phyloP scores from a whole-genome alignment of 176 grass and related monocot species.

The Triticum monococcum region DNA sequence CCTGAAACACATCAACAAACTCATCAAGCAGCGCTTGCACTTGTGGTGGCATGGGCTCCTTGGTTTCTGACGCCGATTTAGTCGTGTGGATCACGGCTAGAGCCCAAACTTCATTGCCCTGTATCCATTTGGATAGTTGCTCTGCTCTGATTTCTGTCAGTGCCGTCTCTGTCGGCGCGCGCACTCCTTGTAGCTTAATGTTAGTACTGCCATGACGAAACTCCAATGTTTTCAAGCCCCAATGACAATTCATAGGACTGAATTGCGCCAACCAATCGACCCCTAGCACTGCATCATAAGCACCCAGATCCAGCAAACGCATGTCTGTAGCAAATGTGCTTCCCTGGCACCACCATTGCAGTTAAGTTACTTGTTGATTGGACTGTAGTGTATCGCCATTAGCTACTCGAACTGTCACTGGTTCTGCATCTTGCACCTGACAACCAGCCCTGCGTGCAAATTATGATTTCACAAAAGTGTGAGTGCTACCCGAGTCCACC shows the following conservation, averaged over 20 bases:
- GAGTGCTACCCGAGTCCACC: background rate
- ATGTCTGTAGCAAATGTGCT: background rate
- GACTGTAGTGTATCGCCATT: too few species aligned
- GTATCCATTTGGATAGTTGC: background rate
- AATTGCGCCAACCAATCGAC: background rate
- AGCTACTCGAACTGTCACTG: too few species aligned
- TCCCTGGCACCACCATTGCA: background rate
- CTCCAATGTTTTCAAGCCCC: background rate
- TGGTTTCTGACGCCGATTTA: too few species aligned
- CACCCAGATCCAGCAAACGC: background rate
- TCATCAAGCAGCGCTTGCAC: background rate
- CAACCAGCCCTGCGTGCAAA: background rate
- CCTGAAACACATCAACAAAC: background rate
- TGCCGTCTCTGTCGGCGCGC: background rate
- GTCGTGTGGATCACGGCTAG: background rate
- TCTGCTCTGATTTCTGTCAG: background rate
- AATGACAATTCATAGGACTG: background rate
- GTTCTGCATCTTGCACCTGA: too few species aligned
- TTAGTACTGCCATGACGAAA: background rate
- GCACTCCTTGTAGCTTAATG: background rate
- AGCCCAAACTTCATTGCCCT: background rate
- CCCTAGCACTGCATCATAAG: background rate
- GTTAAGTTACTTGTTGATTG: too few species aligned
- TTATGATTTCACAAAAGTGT: background rate
- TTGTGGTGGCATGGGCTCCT: background rate